Percentiles rank a stretch among this genome's conserved stretches.
These are phyloP conservation scores for Talaromyces sp. DNA, from an alignment of 2,329 filamentous ascomycete species.

Conservation along the genomic window DNA sequence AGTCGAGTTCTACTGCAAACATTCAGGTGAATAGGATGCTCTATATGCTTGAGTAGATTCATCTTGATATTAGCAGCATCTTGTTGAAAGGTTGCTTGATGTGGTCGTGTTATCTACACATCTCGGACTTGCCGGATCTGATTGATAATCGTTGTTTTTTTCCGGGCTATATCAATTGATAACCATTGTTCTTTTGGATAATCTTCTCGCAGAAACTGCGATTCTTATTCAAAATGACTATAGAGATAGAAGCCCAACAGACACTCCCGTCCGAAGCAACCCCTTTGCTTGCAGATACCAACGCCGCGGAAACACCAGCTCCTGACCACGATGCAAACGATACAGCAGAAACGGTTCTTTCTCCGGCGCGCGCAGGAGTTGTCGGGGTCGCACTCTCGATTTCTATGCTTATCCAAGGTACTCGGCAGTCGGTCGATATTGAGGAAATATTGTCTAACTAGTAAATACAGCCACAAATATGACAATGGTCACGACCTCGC, in stretches of 20 bases:
- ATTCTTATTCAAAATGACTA: neutral
- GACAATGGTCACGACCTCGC: constrained; percentile 75
- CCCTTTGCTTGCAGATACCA: constrained; percentile 1
- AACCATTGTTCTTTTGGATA: neutral
- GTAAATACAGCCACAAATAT: constrained; percentile 58
- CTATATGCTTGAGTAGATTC: neutral
- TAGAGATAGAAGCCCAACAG: neutral
- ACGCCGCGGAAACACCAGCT: neutral
- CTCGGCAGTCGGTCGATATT: neutral
- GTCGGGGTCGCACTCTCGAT: constrained; percentile 20
- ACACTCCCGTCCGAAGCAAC: constrained; percentile 1
- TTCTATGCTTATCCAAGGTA: constrained; percentile 24
- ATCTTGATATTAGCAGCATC: neutral
- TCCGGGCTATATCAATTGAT: neutral
- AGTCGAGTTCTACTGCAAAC: neutral
- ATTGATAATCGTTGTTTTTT: neutral
- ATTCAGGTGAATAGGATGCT: neutral
- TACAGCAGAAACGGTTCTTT: neutral
- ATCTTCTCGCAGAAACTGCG: neutral
- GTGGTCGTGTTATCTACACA: neutral
- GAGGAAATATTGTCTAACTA: neutral
- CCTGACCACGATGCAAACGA: neutral
- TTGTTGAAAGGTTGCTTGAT: neutral
- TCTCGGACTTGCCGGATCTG: neutral
- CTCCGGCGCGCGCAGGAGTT: constrained; percentile 13